phyloP scores from a whole-genome alignment of 805 yeast species.

The Schwanniomyces occidentalis region DNA sequence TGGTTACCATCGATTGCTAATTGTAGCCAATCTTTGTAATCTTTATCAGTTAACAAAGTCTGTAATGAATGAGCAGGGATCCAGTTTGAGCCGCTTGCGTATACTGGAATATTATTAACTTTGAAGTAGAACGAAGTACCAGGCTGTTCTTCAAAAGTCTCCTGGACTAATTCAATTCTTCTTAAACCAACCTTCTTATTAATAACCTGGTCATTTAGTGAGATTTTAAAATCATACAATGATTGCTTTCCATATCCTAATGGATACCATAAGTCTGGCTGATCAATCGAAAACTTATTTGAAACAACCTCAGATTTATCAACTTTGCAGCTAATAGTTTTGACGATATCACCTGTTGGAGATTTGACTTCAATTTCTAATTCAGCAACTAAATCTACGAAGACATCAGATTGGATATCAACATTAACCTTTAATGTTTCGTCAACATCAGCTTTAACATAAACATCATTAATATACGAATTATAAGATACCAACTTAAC shows the following conservation, averaged over 20 bases:
- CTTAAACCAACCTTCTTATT: constrained; percentile 39
- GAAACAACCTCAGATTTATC: neutral
- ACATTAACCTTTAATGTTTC: constrained; percentile 9
- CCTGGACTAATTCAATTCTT: constrained; percentile 40
- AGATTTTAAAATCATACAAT: constrained; percentile 26
- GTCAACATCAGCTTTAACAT: constrained; percentile 11
- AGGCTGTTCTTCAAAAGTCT: constrained; percentile 23
- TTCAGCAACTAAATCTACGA: constrained; percentile 4
- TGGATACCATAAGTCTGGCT: constrained; percentile 45
- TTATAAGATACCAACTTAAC: constrained; percentile 26
- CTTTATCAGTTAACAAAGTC: constrained; percentile 29
- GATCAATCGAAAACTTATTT: constrained; percentile 13
- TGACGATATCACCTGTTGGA: constrained; percentile 12
- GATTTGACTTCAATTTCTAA: constrained; percentile 11
- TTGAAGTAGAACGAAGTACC: constrained; percentile 47
- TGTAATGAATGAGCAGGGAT: constrained; percentile 48
- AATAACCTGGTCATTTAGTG: constrained; percentile 7
- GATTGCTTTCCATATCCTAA: constrained; percentile 35
- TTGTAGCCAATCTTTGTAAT: constrained; percentile 37
- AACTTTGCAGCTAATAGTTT: neutral
- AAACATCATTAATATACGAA: constrained; percentile 15
- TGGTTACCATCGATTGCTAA: constrained; percentile 40
- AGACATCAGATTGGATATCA: constrained; percentile 5
- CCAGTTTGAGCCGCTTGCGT: constrained; percentile 47
- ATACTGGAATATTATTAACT: constrained; percentile 41